These are phyloP conservation scores for Centrapalus pauciflorus DNA, from an alignment of 129 eudicot species.

Conservation along the genomic window DNA sequence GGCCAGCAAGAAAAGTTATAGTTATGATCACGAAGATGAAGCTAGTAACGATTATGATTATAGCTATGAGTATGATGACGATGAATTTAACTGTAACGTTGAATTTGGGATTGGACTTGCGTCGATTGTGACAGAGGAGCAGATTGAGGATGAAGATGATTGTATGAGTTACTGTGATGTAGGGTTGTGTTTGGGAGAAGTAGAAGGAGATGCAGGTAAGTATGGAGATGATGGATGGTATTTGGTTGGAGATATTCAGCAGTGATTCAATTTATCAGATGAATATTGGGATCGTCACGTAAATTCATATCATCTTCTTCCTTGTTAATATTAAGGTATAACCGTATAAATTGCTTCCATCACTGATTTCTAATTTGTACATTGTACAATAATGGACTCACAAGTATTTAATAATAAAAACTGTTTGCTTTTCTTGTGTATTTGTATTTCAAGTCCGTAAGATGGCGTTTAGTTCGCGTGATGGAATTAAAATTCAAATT, in stretches of 20 bases:
- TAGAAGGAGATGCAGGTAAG: constrained; percentile 16
- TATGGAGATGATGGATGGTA: constrained; percentile 59
- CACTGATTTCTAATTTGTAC: neutral
- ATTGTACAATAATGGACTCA: constrained; percentile 14
- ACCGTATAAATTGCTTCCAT: no score
- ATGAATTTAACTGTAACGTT: neutral
- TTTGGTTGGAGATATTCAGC: constrained; percentile 31
- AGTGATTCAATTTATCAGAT: neutral
- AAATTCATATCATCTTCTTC: neutral
- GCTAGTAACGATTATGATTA: constrained; percentile 15
- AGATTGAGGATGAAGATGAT: constrained; percentile 26
- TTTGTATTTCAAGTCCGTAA: neutral
- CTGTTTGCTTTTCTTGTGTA: neutral
- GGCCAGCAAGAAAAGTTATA: constrained; percentile 6
- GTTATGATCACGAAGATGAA: constrained; percentile 4
- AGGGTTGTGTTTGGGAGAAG: constrained; percentile 29
- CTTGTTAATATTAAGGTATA: neutral
- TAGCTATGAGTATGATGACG: neutral
- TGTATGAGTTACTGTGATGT: constrained; percentile 38
- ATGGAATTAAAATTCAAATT: no score
- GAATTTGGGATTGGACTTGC: constrained; percentile 9
- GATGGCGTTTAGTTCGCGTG: no score
- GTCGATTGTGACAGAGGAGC: constrained; percentile 7
- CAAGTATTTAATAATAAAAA: neutral
- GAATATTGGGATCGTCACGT: neutral